Conservation (phyloP, 164 flowering plant genomes). For the Annona squamosa region DNA sequence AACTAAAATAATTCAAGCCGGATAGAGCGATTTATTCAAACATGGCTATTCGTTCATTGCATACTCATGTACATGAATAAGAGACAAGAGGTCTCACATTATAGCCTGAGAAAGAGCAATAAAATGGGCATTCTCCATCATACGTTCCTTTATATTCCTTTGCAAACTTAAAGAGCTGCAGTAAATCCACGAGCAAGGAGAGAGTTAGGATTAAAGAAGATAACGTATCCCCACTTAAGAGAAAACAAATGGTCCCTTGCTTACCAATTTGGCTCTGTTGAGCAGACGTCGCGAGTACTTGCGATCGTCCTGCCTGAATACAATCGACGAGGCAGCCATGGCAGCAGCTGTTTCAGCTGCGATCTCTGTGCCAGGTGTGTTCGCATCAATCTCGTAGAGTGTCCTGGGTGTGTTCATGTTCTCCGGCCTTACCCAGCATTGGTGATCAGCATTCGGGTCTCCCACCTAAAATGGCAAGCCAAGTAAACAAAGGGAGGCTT, state of each 20-base stretch:
- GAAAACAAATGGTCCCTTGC: background rate
- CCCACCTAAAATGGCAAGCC: conserved; percentile 45
- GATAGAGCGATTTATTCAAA: no score
- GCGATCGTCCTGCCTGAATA: conserved; percentile 38
- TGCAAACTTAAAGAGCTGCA: conserved; percentile 73
- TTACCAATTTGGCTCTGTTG: conserved; percentile 71
- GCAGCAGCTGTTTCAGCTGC: conserved; percentile 94
- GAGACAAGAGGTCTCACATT: conserved; percentile 41
- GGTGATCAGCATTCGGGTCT: conserved; percentile 65
- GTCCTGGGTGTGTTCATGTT: conserved; percentile 76
- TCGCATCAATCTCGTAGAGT: conserved; percentile 42
- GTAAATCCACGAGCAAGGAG: background rate
- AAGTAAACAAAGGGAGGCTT: background rate
- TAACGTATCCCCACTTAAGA: background rate
- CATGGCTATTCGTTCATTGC: no score
- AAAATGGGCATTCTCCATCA: conserved; percentile 94
- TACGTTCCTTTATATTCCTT: conserved; percentile 55
- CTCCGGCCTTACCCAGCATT: conserved; percentile 86
- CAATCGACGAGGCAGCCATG: conserved; percentile 75
- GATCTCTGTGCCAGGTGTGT: conserved; percentile 68
- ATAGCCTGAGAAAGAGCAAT: conserved; percentile 85
- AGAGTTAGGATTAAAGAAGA: no score
- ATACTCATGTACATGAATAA: background rate
- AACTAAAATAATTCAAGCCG: no score
- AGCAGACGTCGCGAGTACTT: conserved; percentile 57